phyloP scores from a whole-genome alignment of 495 filamentous ascomycete genomes.

The Neurospora tetrasperma region DNA sequence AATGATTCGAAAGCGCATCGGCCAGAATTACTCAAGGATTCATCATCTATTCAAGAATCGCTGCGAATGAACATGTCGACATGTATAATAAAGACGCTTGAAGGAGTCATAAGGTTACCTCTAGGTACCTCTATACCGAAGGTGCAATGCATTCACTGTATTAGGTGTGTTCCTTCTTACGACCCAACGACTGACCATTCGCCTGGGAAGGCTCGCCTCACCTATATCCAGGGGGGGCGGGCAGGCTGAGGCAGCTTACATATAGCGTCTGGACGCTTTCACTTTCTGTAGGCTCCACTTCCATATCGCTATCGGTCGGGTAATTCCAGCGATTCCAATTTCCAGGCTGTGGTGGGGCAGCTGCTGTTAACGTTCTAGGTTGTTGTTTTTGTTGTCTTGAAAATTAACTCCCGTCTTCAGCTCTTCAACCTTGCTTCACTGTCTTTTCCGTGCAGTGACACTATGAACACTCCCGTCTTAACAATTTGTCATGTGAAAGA shows the following conservation, averaged over 20 bases:
- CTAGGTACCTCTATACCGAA: too few relatives aligned
- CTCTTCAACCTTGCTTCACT: background rate
- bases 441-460: background rate
- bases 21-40: too few relatives aligned
- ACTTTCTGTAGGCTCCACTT: background rate
- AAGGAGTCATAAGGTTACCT: too few relatives aligned
- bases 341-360: background rate
- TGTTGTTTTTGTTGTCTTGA: background rate
- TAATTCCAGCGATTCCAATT: background rate
- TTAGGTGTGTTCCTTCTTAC: too few relatives aligned
- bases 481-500: background rate
- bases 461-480: background rate
- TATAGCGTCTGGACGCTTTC: background rate
- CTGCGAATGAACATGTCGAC: too few relatives aligned
- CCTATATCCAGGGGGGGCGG: too few relatives aligned
- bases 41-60: too few relatives aligned
- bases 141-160: too few relatives aligned
- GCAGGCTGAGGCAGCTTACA: too few relatives aligned
- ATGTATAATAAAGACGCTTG: too few relatives aligned
- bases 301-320: background rate
- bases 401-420: background rate
- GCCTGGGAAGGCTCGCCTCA: background rate
- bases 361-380: background rate
- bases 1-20: too few relatives aligned
- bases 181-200: too few relatives aligned